Base-by-base conservation (phyloP, 75 land plant species). In the Pinus albicaulis region DNA sequence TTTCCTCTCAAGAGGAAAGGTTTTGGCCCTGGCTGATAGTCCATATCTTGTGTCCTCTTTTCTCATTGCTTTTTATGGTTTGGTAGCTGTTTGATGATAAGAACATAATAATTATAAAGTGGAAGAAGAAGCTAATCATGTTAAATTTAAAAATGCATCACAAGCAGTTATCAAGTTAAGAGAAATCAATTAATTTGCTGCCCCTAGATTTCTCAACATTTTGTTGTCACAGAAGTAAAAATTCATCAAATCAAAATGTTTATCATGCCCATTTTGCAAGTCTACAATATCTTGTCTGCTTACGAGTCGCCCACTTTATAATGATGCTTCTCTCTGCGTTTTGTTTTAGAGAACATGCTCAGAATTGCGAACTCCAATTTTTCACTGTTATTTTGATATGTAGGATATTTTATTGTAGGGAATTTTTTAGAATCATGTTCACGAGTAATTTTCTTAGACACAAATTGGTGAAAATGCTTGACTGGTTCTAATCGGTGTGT, bases 201-300 rank as follows among this genome's bases (percentile, higher is more conserved):
- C n/a, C n/a, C n/a, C n/a, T n/a, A n/a, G n/a, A n/a, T n/a, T n/a
- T n/a, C n/a, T n/a, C n/a, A n/a, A n/a, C n/a, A n/a, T 28, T 91
- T 8, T 85, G 91, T 93, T 90, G 71, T 41, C 48, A 41, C 48
- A 41, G 5, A 41, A 41, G 48, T 41, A 41, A 41, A 41, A 41
- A 5, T 7, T 41, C 48, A 5, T 41, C 48, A 41, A 41, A 41
- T 41, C 48, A 41, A 41, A 41, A 41, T 7, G 48, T 41, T 41
- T 5, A 41, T 41, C 48, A 41, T 41, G 48, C 48, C 48, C 7
- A 5, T 58, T 58, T 58, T 4, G 22, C 7, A 17, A 58, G 59
- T 58, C 7, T 58, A 58, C 59, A 17, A 20, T 58, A n/a, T n/a
- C 22, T 58, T 58, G 59, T 4, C 0, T 58, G 23, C 59, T 58